Base-by-base conservation (phyloP, 2,329 filamentous ascomycete species). In the Coniochaeta sp. region DNA sequence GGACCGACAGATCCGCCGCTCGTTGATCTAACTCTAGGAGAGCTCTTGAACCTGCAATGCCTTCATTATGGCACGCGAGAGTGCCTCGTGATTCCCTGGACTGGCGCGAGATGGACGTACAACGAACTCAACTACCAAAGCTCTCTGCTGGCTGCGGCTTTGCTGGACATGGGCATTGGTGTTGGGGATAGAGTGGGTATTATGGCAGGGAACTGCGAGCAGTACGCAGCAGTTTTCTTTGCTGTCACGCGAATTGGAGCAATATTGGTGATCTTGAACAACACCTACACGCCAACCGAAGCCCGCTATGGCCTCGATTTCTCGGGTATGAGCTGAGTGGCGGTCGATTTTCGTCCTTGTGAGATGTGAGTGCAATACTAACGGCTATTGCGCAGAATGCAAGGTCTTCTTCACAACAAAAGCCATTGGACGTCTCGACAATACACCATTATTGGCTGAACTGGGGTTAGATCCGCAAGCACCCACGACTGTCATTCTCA, bases 181-280 rank as follows among this genome's bases (percentile, higher is more conserved):
- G 81, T 83, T 33, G 88, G 88, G 38, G 89, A 91, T 70, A 80
- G 88, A 16, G 80, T 92, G 31, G 89, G 85, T 33, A 87, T 93
- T 64, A 90, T 91, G 86, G 88, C 89, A 73, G 67, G 92, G 77
- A 75, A 96, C 83, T 77, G 92, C 79, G 76, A 96, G 82, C 80
- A 96, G 83, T 93, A 93, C 85, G 74, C 89, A 33, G 81, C 88
- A 2, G 81, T 91, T 17, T 90, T 91, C 77, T 91, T 91, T 65
- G 88, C 87, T 3, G 87, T 85, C 12, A 85, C 86, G 44, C 80
- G 84, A 55, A 80, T 89, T 19, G 87, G 87, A 11, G 86, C 82
- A 55, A 85, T 89, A 54, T 77, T 92, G 58, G 89, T 92, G 31
- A 90, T 92, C 52, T 76, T 93, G 65, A 93, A 93, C 75, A 93